A percentile compares a stretch with the other conserved stretches of the same genome.
phyloP scores from a whole-genome alignment of 148 eudicot species.

The Diospyros kaki region DNA sequence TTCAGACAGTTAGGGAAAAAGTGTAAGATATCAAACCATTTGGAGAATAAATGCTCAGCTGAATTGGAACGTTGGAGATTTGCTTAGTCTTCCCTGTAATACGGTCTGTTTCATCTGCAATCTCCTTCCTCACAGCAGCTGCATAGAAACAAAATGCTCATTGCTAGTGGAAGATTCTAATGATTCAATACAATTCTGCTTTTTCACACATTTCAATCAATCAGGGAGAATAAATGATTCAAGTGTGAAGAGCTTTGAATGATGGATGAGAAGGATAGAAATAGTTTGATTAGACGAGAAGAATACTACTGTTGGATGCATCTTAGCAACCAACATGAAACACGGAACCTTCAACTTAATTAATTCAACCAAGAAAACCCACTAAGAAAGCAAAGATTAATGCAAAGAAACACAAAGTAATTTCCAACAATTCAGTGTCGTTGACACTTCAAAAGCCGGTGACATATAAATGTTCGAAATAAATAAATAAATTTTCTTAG shows the following conservation, averaged over 20 bases:
- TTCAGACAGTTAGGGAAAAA: no score
- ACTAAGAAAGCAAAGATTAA: no score
- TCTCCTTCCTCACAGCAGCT: slow-evolving; percentile 96
- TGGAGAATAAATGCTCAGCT: slow-evolving; percentile 94
- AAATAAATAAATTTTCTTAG: neutral
- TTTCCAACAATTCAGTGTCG: neutral
- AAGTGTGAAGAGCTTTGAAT: neutral
- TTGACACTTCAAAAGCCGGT: neutral
- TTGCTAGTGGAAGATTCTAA: neutral
- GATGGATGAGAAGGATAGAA: no score
- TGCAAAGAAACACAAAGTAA: neutral
- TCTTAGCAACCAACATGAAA: neutral
- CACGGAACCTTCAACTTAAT: no score
- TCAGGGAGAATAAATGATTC: neutral
- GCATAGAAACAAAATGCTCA: slow-evolving; percentile 23
- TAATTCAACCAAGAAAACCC: no score
- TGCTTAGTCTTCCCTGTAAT: slow-evolving; percentile 84
- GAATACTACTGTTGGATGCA: neutral
- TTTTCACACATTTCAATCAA: neutral
- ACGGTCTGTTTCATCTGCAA: slow-evolving; percentile 94
- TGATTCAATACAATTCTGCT: neutral
- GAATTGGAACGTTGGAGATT: slow-evolving; percentile 95
- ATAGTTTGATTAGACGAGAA: no score
- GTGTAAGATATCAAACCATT: slow-evolving; percentile 44
- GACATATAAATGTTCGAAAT: neutral